Percentiles rank a stretch among this genome's conserved stretches.
These are phyloP conservation scores for Coleophoma eucalyptorum DNA, from an alignment of 2,329 filamentous ascomycete species.

Conservation along the genomic window DNA sequence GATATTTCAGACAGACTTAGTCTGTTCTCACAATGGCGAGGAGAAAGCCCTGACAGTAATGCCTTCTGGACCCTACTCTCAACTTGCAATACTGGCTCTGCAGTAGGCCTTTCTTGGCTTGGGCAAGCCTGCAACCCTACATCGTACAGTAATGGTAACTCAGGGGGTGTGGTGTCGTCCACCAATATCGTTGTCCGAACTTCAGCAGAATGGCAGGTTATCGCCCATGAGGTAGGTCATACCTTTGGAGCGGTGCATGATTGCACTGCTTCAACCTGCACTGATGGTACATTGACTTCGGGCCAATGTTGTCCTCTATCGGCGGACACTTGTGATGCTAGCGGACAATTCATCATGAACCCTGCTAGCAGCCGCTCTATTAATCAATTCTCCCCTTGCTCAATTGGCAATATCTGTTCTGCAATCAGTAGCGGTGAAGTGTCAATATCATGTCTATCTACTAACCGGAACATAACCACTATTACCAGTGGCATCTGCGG, in stretches of 20 bases:
- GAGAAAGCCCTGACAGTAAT: slow-evolving; percentile 68
- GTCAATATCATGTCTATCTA: slow-evolving; percentile 68
- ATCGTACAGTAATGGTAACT: slow-evolving; percentile 43
- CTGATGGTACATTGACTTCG: slow-evolving; percentile 50
- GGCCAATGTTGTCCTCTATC: slow-evolving; percentile 74
- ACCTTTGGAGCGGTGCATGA: slow-evolving; percentile 94
- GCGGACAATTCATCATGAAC: slow-evolving; percentile 84
- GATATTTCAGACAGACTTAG: slow-evolving; percentile 74
- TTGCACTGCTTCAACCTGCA: slow-evolving; percentile 66
- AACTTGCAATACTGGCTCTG: slow-evolving; percentile 67
- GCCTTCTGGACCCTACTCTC: slow-evolving; percentile 81
- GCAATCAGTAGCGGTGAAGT: slow-evolving; percentile 72
- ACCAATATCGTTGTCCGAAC: slow-evolving; percentile 85
- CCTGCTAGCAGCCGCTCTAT: slow-evolving; percentile 73
- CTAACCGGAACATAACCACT: slow-evolving; percentile 76
- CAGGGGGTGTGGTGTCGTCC: slow-evolving; percentile 68
- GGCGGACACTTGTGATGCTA: slow-evolving; percentile 63
- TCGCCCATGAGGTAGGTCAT: slow-evolving; percentile 88
- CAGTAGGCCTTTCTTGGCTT: slow-evolving; percentile 87
- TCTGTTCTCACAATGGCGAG: slow-evolving; percentile 83
- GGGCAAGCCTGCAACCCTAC: slow-evolving; percentile 82
- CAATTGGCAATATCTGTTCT: slow-evolving; percentile 87
- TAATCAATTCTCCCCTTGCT: slow-evolving; percentile 77
- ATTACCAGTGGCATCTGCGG: slow-evolving; percentile 82
- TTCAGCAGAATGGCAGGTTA: slow-evolving; percentile 83